These are phyloP conservation scores for Trichoderma sp. DNA, from an alignment of 2,329 filamentous ascomycete species.

Conservation along the genomic window DNA sequence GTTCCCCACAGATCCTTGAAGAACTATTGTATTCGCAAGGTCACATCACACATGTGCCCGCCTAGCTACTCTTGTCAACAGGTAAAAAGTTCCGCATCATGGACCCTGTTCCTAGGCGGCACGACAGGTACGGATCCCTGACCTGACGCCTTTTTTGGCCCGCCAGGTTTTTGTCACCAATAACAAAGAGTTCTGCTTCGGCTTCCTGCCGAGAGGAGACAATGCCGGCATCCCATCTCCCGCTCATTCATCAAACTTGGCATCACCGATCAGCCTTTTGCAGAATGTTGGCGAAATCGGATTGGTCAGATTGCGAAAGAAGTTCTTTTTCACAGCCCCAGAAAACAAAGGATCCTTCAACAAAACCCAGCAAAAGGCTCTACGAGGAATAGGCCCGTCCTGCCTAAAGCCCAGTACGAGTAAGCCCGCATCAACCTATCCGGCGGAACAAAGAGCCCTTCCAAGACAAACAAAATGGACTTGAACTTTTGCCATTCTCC, in stretches of 20 bases:
- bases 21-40: conserved; percentile 9
- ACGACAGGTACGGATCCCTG: not conserved
- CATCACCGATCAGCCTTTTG: not conserved
- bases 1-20: not conserved
- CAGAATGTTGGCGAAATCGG: not conserved
- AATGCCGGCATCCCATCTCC: not conserved
- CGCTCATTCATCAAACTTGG: not conserved
- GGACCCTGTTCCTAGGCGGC: not conserved
- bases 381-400: not conserved
- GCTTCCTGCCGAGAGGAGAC: conserved; percentile 2
- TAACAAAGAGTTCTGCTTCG: not conserved
- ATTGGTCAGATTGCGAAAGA: not conserved
- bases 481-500: not conserved
- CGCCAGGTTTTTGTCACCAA: not conserved
- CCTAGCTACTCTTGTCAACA: not conserved
- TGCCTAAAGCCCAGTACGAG: not conserved
- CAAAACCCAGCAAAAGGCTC: not conserved
- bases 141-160: not conserved
- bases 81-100: not conserved
- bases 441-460: not conserved
- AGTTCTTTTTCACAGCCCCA: not conserved
- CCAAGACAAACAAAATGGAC: not conserved
- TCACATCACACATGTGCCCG: conserved; percentile 6
- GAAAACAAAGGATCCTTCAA: not conserved
- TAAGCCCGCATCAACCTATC: not conserved